Base-by-base conservation (phyloP, 805 yeast species). In the Myxozyma sirexii region DNA sequence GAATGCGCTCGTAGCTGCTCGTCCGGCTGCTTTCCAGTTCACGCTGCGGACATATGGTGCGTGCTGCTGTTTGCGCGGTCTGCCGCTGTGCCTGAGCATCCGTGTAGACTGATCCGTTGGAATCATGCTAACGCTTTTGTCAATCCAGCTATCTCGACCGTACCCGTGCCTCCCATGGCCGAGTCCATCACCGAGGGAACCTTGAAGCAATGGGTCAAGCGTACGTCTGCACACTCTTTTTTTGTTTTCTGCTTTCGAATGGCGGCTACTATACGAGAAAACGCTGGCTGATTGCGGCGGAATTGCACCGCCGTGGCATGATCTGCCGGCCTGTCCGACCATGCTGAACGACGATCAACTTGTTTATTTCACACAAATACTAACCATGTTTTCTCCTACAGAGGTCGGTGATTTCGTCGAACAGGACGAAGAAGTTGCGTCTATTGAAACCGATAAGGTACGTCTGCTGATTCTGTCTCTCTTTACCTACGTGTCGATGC, bases 131-230 rank as follows among this genome's bases (percentile, higher is more conserved):
- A 17, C 27, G 8, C 6, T 10, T 39, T 13, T 4, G 21, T 12
- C 2, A 4, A 8, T 31, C 13, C 42, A 64, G 68, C 67, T 31
- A 44, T 59, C 60, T 73, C 75, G 59, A 69, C 71, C 50, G 96
- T 93, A 54, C 89, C 91, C 75, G 98, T 94, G 23, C 99, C 99
- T 50, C 96, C 90, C 66, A 91, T 94, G 97, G 98, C 99, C 45
- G 99, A 94, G 78, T 92, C 97, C 52, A 87, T 94, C 72, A 90
- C 97, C 43, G 99, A 94, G 76, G 99, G 99, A 74, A 90, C 98
- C 51, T 82, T 94, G 67, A 80, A 89, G 63, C 82, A 82, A 60
- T 76, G 76, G 71, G 72, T 73, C 53, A 77, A 77, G 72, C 60
- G 69, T 64, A 56, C 15, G 65, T 58, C 13, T 24, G 19, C 31